A percentile compares a stretch with the other conserved stretches of the same genome.
phyloP scores from a whole-genome alignment of 1,284 basidiomycete genomes.

The Ceratobasidium sp. region DNA sequence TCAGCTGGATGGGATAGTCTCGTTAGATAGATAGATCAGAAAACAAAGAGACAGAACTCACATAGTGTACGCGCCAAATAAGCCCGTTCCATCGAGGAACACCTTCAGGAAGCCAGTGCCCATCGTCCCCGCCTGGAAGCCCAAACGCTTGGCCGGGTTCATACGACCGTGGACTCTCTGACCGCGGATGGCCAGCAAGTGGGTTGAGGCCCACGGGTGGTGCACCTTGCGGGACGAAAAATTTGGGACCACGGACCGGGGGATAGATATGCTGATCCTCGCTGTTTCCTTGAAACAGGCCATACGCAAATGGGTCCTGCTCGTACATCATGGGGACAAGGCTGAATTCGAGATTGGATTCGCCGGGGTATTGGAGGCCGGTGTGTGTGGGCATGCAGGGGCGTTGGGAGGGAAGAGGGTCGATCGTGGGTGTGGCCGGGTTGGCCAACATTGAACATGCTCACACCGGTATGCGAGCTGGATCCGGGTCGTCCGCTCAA shows the following conservation, averaged over 20 bases:
- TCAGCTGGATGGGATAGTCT: too few species aligned
- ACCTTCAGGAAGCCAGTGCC: slow-evolving; percentile 27
- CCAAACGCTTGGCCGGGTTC: slow-evolving; percentile 2
- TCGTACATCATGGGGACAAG: slow-evolving; percentile 8
- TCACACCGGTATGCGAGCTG: slow-evolving; percentile 41
- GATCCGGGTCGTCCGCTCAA: slow-evolving; percentile 35
- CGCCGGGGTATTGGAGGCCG: slow-evolving; percentile 34
- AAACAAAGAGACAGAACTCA: too few species aligned
- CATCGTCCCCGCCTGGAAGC: background rate
- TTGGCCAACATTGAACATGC: slow-evolving; percentile 18
- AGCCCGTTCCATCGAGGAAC: slow-evolving; percentile 18
- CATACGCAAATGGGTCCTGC: slow-evolving; percentile 40
- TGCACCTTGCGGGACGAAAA: slow-evolving; percentile 29
- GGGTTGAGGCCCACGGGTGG: slow-evolving; percentile 32
- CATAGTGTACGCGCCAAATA: too few species aligned
- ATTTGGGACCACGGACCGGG: slow-evolving; percentile 18
- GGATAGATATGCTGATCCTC: slow-evolving; percentile 27
- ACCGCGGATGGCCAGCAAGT: slow-evolving; percentile 19
- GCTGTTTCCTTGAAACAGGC: slow-evolving; percentile 7
- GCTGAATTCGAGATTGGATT: slow-evolving; percentile 35
- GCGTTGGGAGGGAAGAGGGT: slow-evolving; percentile 37
- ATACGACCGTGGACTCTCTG: slow-evolving; percentile 38
- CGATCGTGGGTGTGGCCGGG: slow-evolving; percentile 34
- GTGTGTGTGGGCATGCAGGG: slow-evolving; percentile 38
- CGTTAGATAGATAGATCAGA: too few species aligned